These are phyloP conservation scores for Talaromyces sp. DNA, from an alignment of 2,329 filamentous ascomycete genomes.

Conservation along the genomic window DNA sequence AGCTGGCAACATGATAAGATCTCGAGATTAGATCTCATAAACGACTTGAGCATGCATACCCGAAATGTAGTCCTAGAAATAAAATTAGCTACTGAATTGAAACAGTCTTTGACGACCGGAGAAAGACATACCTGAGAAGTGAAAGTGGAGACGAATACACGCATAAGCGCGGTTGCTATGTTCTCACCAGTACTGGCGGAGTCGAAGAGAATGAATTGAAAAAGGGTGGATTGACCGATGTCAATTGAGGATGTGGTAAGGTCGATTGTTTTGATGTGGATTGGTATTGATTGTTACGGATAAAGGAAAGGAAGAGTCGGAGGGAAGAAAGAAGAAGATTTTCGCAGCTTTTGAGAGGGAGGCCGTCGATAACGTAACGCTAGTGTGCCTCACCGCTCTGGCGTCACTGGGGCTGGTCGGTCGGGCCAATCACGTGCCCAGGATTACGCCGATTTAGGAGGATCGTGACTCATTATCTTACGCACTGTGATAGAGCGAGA, in stretches of 20 bases:
- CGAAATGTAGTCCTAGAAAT: slow-evolving; percentile 61
- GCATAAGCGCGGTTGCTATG: slow-evolving; percentile 67
- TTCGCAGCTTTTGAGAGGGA: slow-evolving; percentile 7
- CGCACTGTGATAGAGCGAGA: background rate
- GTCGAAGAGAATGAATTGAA: background rate
- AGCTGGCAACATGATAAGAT: background rate
- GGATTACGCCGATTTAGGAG: slow-evolving; percentile 17
- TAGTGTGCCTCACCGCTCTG: slow-evolving; percentile 15
- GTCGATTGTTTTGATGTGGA: background rate
- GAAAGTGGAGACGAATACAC: slow-evolving; percentile 78
- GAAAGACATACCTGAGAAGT: slow-evolving; percentile 70
- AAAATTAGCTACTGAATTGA: slow-evolving; percentile 16
- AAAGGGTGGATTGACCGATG: background rate
- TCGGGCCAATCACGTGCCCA: slow-evolving; percentile 8
- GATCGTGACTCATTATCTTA: slow-evolving; percentile 8
- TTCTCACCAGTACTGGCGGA: slow-evolving; percentile 30
- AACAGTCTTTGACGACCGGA: background rate
- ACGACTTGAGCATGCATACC: slow-evolving; percentile 37
- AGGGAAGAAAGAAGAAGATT: slow-evolving; percentile 9
- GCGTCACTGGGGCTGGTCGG: background rate
- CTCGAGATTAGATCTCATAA: background rate
- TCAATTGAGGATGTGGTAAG: background rate
- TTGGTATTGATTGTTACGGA: background rate
- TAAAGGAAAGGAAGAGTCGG: background rate
- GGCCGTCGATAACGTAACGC: background rate